Conservation (phyloP, 1,284 basidiomycete genomes). For the Ganoderma lingzhi region DNA sequence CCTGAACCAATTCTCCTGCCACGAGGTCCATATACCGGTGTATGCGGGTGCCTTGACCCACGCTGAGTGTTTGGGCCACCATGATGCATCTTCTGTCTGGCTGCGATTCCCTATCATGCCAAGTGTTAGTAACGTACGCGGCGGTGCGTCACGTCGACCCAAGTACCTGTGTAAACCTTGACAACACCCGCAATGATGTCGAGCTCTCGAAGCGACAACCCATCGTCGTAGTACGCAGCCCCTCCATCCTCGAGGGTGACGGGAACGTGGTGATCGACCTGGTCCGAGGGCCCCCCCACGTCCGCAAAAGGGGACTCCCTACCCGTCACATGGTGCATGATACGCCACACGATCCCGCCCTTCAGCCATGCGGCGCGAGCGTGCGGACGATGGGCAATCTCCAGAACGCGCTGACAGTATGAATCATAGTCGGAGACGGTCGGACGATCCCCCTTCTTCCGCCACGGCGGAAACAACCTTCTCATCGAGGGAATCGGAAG, state of each 20-base stretch:
- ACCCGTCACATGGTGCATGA: not conserved
- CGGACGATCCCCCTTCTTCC: not conserved
- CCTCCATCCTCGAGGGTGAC: not conserved
- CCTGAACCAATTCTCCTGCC: too few relatives aligned
- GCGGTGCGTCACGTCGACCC: too few relatives aligned
- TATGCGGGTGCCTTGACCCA: not conserved
- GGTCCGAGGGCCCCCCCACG: not conserved
- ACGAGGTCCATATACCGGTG: not conserved
- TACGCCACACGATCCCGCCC: not conserved
- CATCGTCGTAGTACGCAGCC: not conserved
- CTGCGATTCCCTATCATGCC: not conserved
- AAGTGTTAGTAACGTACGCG: not conserved
- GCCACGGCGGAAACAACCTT: not conserved
- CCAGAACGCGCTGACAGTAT: not conserved
- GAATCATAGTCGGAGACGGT: not conserved
- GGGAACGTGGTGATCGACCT: too few relatives aligned
- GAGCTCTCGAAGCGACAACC: not conserved
- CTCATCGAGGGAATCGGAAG: too few relatives aligned
- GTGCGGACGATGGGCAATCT: not conserved
- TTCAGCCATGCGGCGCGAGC: not conserved
- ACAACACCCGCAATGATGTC: not conserved
- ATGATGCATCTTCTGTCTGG: not conserved
- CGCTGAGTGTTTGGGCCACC: not conserved
- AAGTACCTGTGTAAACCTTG: not conserved
- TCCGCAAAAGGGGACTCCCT: too few relatives aligned